Base-by-base conservation (phyloP, 2,329 filamentous ascomycete genomes). In the Phialemonium atrogriseum region DNA sequence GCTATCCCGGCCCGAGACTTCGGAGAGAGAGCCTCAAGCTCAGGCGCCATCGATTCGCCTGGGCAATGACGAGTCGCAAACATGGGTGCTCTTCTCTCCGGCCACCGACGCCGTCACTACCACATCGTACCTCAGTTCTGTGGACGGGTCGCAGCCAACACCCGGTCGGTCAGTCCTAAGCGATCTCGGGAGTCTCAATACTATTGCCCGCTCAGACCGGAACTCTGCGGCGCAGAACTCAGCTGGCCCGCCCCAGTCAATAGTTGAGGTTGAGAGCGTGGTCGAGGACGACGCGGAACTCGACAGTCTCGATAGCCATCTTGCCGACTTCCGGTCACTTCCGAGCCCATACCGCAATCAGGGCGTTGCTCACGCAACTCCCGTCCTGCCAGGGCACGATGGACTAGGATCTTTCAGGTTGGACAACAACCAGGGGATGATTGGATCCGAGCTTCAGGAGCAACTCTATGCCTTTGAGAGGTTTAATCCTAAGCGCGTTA, bases 51-150 rank as follows among this genome's bases (percentile, higher is more conserved):
- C 53, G 36, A 49, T 47, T 41, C 48, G 46, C 35, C 35, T 43
- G 29, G 47, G 50, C 25, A 60, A 77, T 37, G 77, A 84, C 39
- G 81, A 88, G 43, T 81, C 84, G 10, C 82, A 91, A 57, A 89
- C 94, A 72, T 98, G 91, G 91, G 82, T 96, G 33, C 76, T 98
- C 42, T 98, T 98, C 65, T 84, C 87, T 7, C 85, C 85, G 2
- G 69, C 70, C 7, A 77, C 78, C 41, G 71, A 68, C 37, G 62
- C 66, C 20, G 60, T 59, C 27, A 72, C 69, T 4, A 80, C 82
- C 13, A 70, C 70, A 9, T 77, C 77, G 5, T 78, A 81, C 39
- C 70, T 79, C 32, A 84, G 79, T 26, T 77, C 84, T 22, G 76
- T 77, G 54, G 54, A 84, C 56, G 49, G 72, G 62, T 62, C 77